Base-by-base conservation (phyloP, 164 flowering plant genomes). In the Chloranthus sessilifolius region DNA sequence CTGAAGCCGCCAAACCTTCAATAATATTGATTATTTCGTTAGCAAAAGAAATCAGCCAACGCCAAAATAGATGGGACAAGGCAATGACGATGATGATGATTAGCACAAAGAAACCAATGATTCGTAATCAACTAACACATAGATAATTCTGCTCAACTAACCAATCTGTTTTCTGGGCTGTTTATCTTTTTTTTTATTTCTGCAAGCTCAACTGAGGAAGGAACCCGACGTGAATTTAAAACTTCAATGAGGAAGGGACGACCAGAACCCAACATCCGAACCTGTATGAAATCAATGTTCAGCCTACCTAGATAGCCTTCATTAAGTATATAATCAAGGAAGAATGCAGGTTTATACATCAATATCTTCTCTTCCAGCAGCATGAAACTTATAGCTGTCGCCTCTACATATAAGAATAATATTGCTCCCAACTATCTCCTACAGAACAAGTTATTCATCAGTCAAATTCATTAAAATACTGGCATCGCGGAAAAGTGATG, bases 331-430 rank as follows among this genome's bases (percentile, higher is more conserved):
- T 11, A 20, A 5, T 56, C 49, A 20, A 24, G 28, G 34, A 37
- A 23, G 21, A 50, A 50, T 23, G 31, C n/a, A n/a, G 17, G 12
- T 25, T 14, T 52, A 60, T 88, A 94, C 99, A 81, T 94, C 97
- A 40, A 94, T 89, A 68, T 94, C 99, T 66, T 94, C 99, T 80
- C 99, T 86, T 55, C 99, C 99, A 62, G 99, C 97, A 66, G 97
- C 99, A 68, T 94, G 99, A 53, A 94, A 94, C 74, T 89, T 94
- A 77, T 76, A 85, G 52, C 28, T 70, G 63, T 89, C 97, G 52
- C 88, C 92, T 43, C 39, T 65, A 46, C 84, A 89, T 4, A 68
- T 43, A 14, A 83, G 88, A 69, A 84, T 82, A 64, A 85, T 65
- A 55, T 52, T 69, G 63, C 69, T 53, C 14, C 92, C 92, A n/a